Percentiles rank a stretch among this genome's conserved stretches.
Evolutionary conservation across 192 early-diverging fungal genomes (phyloP).

Genomic region (Chytriomyces confervae): DNA sequence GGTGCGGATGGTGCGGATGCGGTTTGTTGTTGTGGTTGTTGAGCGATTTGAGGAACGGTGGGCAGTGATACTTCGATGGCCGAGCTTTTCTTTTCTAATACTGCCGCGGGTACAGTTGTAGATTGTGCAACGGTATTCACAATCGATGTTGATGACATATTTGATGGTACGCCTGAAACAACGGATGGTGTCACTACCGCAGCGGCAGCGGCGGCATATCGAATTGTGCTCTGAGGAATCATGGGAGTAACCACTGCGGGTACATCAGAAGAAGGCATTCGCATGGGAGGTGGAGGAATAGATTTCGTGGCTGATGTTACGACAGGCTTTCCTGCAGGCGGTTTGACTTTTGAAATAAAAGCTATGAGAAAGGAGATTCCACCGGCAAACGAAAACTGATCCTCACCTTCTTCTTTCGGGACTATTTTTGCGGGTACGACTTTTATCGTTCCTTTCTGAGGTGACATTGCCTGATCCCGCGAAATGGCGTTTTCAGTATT

Average conservation of each 20-base stretch:
- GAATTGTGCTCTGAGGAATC: slow-evolving; percentile 30
- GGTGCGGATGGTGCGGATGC: not conserved
- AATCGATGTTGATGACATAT: slow-evolving; percentile 5
- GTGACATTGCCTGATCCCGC: slow-evolving; percentile 10
- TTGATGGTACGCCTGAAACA: slow-evolving; percentile 7
- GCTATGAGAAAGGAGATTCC: not conserved
- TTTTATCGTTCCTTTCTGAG: slow-evolving; percentile 17
- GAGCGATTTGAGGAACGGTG: too few relatives aligned
- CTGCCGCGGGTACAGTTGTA: not conserved
- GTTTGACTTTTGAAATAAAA: not conserved
- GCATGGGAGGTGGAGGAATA: not conserved
- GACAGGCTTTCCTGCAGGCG: not conserved
- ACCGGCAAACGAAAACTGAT: not conserved
- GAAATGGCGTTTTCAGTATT: not conserved
- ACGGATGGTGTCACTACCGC: slow-evolving; percentile 11
- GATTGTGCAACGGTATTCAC: not conserved
- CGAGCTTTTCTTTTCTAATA: slow-evolving; percentile 1
- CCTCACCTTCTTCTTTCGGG: slow-evolving; percentile 50
- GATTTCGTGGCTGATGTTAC: slow-evolving; percentile 1
- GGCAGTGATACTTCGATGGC: slow-evolving; percentile 13
- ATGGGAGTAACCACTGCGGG: slow-evolving; percentile 28
- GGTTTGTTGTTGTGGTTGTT: not conserved
- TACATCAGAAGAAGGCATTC: not conserved
- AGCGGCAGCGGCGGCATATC: slow-evolving; percentile 37
- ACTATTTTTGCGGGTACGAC: slow-evolving; percentile 38